Base-by-base conservation (phyloP, 257 asterid species). In the Capsicum baccatum region DNA sequence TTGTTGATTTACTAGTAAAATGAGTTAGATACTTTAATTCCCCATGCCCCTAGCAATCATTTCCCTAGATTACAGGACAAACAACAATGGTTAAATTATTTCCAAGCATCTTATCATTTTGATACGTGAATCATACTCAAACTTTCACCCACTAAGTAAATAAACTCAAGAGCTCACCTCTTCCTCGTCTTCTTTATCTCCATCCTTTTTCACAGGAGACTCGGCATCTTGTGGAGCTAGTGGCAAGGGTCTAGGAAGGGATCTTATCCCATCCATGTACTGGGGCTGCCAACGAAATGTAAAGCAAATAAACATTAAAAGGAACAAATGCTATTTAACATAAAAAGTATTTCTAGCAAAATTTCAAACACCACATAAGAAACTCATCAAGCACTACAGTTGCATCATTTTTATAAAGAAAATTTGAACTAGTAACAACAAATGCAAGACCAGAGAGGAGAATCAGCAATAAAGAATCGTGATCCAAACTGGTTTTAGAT, bases 201-300 rank as follows among this genome's bases (percentile, higher is more conserved):
- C 89, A 60, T 85, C 92, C 83, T 67, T 87, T 83, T 89, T 90
- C 62, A 80, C 89, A 55, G 94, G 87, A 26, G 92, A 91, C 74
- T 88, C 85, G n/a, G 66, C 88, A 82, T 87, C 90, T 89, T 87
- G 90, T 64, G 90, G 88, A 82, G 92, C 90, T 81, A 91, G 88
- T 16, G 99, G 92, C 88, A 91, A 88, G 58, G 99, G 99, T 86
- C 91, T 94, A 44, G 99, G 98, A 90, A 94, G 98, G 87, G 96
- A 87, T 90, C 87, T 91, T 64, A 82, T 91, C 48, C 89, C 42
- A 87, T 94, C 98, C 87, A 86, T 60, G 87, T 89, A 85, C 81
- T 87, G 93, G 35, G 91, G 91, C 98, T 90, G 93, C 92, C 79
- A 88, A 52, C 15, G 0, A 76, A 76, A 52, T 13, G 81, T 76